phyloP scores from a whole-genome alignment of 2,329 filamentous ascomycete species.

The Intubia oerlemansii region DNA sequence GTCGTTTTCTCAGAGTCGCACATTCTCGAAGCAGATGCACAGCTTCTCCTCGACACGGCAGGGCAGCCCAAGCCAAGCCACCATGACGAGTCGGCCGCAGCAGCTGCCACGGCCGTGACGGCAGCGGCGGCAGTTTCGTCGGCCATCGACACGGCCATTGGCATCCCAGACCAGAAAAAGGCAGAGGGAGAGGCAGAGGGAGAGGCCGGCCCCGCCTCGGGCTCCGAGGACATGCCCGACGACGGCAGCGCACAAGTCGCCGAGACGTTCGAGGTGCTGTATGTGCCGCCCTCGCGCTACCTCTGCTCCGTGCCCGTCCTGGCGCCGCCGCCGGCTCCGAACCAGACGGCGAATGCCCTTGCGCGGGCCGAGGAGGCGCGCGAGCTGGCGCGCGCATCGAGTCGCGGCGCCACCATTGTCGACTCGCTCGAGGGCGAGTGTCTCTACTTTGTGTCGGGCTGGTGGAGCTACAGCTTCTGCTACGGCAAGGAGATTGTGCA shows the following conservation, averaged over 20 bases:
- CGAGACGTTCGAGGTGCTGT: slow-evolving; percentile 52
- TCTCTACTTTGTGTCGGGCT: slow-evolving; percentile 63
- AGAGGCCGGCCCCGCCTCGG: no score
- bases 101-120: no score
- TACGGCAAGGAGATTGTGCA: slow-evolving; percentile 75
- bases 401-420: slow-evolving; percentile 61
- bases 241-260: slow-evolving; percentile 15
- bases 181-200: no score
- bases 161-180: no score
- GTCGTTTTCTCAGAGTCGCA: slow-evolving; percentile 54
- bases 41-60: slow-evolving; percentile 29
- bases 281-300: slow-evolving; percentile 46
- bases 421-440: slow-evolving; percentile 58
- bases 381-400: slow-evolving; percentile 56
- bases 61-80: slow-evolving; percentile 1
- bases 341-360: slow-evolving; percentile 44
- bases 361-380: slow-evolving; percentile 56
- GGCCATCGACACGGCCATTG: no score
- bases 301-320: slow-evolving; percentile 70
- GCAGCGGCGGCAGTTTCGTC: no score
- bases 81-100: no score
- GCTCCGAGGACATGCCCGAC: no score
- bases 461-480: slow-evolving; percentile 95
- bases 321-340: slow-evolving; percentile 30
- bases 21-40: slow-evolving; percentile 49